Evolutionary conservation across 2,329 filamentous ascomycete genomes (phyloP), one percentile per base, ranked within the genome.

Genomic region (Trichoderma sp.): DNA sequence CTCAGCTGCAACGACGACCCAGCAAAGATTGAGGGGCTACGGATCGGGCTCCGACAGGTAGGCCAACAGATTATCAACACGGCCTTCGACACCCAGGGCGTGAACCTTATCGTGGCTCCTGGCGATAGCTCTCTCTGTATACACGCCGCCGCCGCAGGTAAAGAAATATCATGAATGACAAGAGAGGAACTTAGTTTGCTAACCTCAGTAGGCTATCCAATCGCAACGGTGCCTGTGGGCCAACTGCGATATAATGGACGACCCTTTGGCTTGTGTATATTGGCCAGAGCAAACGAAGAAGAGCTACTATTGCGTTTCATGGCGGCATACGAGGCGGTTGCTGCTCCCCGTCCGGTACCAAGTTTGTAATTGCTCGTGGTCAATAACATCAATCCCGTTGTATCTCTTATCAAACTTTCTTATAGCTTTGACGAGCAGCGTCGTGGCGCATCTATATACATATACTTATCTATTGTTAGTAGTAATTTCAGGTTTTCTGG

Each of bases 141-240:
- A 27, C 74, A 78, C n/a, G 77, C 77, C 16, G 74, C 76, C 2
- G 77, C 77, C 50, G 73, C 77, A 33, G 77, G 77, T 76, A 73
- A 71, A 29, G 9, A 14, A 14, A 31, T 12, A 4, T 53, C 21
- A 21, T 29, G 31, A 69, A 45, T 24, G 5, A 4, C 0, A 14
- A 18, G 16, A 33, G 0, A 18, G 29, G 31, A 8, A 8, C 16
- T 12, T 50, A 0, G 1, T 27, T 74, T 38, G n/a, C 71, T 75
- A 63, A 75, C 24, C 21, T 29, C 4, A 1, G 12, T 29, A 75
- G 76, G 76, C 2, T 78, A 77, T 6, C 77, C 77, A 18, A 71
- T 77, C 21, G 66, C 69, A 31, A 71, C 74, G 14, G 77, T 74
- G 24, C 77, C 77, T 45, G 53, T 78, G 38, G 71, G 74, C 11